Conservation (phyloP, 176 grass and related monocot genomes). For the Triticum turgidum region DNA sequence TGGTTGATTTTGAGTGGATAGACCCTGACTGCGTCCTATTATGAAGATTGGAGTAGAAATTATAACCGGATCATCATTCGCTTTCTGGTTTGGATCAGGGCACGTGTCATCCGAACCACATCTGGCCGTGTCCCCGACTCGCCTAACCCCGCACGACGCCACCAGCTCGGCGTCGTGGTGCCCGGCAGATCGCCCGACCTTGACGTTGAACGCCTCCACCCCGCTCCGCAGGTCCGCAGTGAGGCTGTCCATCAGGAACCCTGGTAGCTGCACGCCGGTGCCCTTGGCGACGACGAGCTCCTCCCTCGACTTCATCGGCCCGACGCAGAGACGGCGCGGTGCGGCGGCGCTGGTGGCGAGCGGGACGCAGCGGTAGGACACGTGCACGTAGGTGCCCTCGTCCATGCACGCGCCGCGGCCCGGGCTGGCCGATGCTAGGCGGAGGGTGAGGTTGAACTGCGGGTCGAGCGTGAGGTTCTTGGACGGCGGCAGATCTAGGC, state of each 20-base stretch:
- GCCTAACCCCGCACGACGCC: neutral
- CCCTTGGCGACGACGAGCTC: neutral
- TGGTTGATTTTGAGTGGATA: too few species aligned
- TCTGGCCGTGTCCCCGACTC: neutral
- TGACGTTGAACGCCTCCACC: neutral
- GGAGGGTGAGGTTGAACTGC: too few species aligned
- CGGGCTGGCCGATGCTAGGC: neutral
- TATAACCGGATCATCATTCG: too few species aligned
- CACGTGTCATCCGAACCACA: too few species aligned
- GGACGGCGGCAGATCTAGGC: neutral
- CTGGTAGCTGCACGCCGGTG: neutral
- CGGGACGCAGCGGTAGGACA: neutral
- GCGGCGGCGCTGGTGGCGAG: neutral
- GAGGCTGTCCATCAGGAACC: slow-evolving; percentile 15
- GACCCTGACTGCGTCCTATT: too few species aligned
- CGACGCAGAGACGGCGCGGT: neutral
- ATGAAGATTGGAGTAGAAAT: too few species aligned
- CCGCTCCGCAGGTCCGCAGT: neutral
- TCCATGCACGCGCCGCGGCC: neutral
- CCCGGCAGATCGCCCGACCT: neutral
- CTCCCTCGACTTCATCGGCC: too few species aligned
- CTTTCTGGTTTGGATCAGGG: too few species aligned
- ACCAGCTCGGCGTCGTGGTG: neutral
- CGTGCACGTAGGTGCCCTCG: neutral
- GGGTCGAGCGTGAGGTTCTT: neutral